phyloP scores from a whole-genome alignment of 1,139 yeast genomes.

The Yamadazyma sp. region DNA sequence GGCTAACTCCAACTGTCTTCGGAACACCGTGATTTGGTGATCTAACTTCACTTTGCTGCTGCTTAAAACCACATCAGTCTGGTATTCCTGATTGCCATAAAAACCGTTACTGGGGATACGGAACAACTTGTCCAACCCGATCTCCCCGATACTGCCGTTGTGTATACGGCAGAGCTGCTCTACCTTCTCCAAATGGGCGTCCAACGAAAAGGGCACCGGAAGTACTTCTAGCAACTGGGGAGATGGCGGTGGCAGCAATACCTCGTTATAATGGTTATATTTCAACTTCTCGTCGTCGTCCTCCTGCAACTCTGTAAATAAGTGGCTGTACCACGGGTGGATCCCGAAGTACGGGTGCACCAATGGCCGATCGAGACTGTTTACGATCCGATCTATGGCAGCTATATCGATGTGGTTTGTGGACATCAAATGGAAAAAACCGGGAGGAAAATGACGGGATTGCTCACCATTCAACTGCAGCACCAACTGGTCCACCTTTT shows the following conservation, averaged over 20 bases:
- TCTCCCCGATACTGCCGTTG: slow-evolving; percentile 67
- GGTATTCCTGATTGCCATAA: slow-evolving; percentile 35
- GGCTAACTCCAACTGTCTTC: slow-evolving; percentile 56
- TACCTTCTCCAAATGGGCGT: slow-evolving; percentile 34
- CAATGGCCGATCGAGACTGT: slow-evolving; percentile 19
- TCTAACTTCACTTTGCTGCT: slow-evolving; percentile 52
- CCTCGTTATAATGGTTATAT: slow-evolving; percentile 52
- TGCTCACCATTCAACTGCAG: background rate
- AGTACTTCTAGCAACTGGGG: slow-evolving; percentile 45
- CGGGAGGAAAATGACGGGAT: background rate
- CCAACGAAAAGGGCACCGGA: slow-evolving; percentile 61
- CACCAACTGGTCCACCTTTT: slow-evolving; percentile 3
- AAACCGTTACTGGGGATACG: slow-evolving; percentile 64
- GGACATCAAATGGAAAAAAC: slow-evolving; percentile 49
- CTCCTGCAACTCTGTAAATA: slow-evolving; percentile 35
- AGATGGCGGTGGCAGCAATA: slow-evolving; percentile 46
- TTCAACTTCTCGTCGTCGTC: slow-evolving; percentile 26
- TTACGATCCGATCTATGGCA: slow-evolving; percentile 32
- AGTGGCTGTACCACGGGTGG: slow-evolving; percentile 89
- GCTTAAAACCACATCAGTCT: slow-evolving; percentile 28
- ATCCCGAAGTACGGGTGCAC: slow-evolving; percentile 72
- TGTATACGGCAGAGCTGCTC: slow-evolving; percentile 19
- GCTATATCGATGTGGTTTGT: slow-evolving; percentile 54
- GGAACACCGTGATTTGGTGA: slow-evolving; percentile 64
- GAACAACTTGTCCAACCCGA: slow-evolving; percentile 81